phyloP scores from a whole-genome alignment of 192 early-diverging fungal species.

The Spizellomyces punctatus region DNA sequence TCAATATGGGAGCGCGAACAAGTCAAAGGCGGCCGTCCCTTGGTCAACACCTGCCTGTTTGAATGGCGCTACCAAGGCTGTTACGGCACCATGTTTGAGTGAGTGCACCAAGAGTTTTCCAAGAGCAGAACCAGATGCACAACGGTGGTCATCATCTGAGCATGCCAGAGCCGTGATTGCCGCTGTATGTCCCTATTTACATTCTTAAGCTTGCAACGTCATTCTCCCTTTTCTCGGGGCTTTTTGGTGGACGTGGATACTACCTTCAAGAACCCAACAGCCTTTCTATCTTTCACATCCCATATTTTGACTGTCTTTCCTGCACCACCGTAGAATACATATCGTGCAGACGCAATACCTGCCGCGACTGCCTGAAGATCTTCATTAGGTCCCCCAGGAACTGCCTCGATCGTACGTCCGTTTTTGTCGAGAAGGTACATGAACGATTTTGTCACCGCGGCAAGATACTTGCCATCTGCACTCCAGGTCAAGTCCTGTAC shows the following conservation, averaged over 20 bases:
- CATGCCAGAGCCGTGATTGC: background rate
- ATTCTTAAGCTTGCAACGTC: background rate
- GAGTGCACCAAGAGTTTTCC: slow-evolving; percentile 38
- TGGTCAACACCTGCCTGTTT: slow-evolving; percentile 20
- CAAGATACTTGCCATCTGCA: slow-evolving; percentile 5
- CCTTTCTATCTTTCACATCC: slow-evolving; percentile 28
- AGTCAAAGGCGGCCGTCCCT: background rate
- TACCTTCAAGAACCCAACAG: slow-evolving; percentile 14
- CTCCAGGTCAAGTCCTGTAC: background rate
- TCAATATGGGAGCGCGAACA: background rate
- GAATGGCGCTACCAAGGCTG: slow-evolving; percentile 28
- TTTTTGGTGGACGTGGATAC: background rate
- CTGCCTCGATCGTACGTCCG: background rate
- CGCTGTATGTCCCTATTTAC: slow-evolving; percentile 1
- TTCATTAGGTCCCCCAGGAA: background rate
- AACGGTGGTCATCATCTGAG: slow-evolving; percentile 34
- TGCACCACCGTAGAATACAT: slow-evolving; percentile 28
- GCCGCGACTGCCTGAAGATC: slow-evolving; percentile 5
- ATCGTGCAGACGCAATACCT: background rate
- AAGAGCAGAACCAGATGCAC: slow-evolving; percentile 17
- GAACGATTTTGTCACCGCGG: background rate
- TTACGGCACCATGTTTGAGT: slow-evolving; percentile 36
- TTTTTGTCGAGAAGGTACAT: background rate
- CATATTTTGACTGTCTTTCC: slow-evolving; percentile 18
- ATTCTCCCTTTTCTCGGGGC: background rate